These are phyloP conservation scores for Colletotrichum horii DNA, from an alignment of 2,329 filamentous ascomycete species.

Conservation along the genomic window DNA sequence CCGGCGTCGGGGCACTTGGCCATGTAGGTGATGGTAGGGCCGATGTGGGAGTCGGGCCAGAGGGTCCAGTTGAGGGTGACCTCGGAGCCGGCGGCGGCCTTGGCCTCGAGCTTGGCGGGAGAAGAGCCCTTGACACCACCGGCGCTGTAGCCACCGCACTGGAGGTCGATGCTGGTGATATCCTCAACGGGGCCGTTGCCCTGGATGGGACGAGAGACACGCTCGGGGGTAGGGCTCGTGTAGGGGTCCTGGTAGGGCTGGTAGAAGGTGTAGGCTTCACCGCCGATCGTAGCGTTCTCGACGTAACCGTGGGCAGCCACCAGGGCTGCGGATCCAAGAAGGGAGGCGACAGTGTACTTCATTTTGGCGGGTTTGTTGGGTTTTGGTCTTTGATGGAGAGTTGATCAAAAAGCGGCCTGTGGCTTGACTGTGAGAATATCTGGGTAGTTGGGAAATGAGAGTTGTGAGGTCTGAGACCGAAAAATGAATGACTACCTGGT, in stretches of 20 bases:
- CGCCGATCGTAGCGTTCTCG: conserved; percentile 47
- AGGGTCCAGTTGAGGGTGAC: conserved; percentile 62
- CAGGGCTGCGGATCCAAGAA: conserved; percentile 39
- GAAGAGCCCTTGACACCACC: conserved; percentile 52
- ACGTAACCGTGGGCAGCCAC: conserved; percentile 56
- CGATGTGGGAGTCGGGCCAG: conserved; percentile 55
- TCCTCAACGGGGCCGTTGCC: conserved; percentile 65
- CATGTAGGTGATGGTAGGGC: conserved; percentile 65
- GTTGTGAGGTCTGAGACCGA: conserved; percentile 17
- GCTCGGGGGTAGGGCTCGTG: conserved; percentile 41
- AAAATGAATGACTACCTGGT: conserved; percentile 23
- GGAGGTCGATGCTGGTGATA: conserved; percentile 56
- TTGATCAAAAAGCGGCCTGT: not conserved
- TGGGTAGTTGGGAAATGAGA: conserved; percentile 5
- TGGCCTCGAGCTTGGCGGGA: conserved; percentile 59
- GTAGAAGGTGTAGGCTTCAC: conserved; percentile 35
- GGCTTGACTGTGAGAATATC: conserved; percentile 19
- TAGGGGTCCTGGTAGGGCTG: conserved; percentile 50
- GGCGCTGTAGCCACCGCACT: conserved; percentile 59
- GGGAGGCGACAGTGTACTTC: conserved; percentile 25
- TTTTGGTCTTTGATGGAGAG: not conserved
- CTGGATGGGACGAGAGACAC: conserved; percentile 61
- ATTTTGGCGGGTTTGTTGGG: conserved; percentile 13
- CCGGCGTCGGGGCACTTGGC: conserved; percentile 59
- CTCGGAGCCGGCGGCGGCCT: conserved; percentile 56